Percentiles rank a stretch among this genome's conserved stretches.
Conservation (phyloP, 495 filamentous ascomycete species). For the Schizothecium vesticola region DNA sequence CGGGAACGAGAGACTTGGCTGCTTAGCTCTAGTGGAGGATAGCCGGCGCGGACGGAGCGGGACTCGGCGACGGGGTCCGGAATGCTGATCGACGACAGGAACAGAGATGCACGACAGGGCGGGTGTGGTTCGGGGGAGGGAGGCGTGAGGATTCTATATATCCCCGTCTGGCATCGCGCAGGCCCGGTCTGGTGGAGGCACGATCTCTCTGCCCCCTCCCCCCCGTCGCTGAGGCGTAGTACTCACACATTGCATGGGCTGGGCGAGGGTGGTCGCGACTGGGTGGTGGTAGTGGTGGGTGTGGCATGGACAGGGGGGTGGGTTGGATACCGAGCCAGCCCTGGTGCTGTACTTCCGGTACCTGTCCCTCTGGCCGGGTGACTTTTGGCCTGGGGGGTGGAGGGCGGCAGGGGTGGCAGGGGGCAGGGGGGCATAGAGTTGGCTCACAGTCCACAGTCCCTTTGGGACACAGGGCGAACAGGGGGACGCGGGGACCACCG, state of each 20-base stretch:
- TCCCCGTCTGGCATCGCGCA: constrained; percentile 21
- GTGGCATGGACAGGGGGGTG: constrained; percentile 9
- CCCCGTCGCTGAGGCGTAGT: constrained; percentile 27
- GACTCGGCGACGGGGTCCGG: background rate
- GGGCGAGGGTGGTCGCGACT: constrained; percentile 1
- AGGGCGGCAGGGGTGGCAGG: background rate
- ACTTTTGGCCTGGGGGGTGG: constrained; percentile 14
- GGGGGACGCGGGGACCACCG: background rate
- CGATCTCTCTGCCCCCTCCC: constrained; percentile 27
- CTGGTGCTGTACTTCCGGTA: constrained; percentile 1
- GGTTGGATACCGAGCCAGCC: constrained; percentile 6
- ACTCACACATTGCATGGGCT: constrained; percentile 24
- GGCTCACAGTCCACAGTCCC: background rate
- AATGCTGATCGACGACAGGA: background rate
- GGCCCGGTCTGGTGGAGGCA: constrained; percentile 30
- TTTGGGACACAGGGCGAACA: constrained; percentile 1
- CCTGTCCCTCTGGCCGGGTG: constrained; percentile 8
- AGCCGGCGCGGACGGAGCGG: background rate
- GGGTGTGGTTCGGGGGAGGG: constrained; percentile 11
- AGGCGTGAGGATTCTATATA: constrained; percentile 34
- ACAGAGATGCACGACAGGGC: constrained; percentile 11
- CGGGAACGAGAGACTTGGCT: constrained; percentile 7
- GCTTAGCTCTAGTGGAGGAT: background rate
- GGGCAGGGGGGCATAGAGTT: background rate
- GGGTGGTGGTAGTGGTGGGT: background rate